phyloP scores from a whole-genome alignment of 371 early-diverging fungal species.

The Mucor piriformis region DNA sequence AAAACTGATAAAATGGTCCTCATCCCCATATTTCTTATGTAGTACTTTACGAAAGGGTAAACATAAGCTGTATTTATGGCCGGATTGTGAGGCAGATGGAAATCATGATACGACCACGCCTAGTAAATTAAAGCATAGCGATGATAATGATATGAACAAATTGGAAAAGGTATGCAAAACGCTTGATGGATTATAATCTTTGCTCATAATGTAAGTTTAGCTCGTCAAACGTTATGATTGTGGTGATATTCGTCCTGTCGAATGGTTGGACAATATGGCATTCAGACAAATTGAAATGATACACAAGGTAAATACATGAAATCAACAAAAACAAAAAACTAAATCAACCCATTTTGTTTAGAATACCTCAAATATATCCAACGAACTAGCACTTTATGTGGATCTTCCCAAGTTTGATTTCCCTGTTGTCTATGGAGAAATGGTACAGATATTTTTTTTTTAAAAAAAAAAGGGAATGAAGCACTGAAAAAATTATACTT shows the following conservation, averaged over 20 bases:
- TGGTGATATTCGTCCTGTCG: slow-evolving; percentile 81
- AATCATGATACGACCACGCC: slow-evolving; percentile 61
- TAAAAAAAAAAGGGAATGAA: not conserved
- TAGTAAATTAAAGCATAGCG: slow-evolving; percentile 48
- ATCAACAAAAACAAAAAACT: not conserved
- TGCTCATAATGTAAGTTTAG: slow-evolving; percentile 40
- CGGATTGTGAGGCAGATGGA: slow-evolving; percentile 68
- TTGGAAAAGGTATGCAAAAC: slow-evolving; percentile 71
- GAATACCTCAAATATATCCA: slow-evolving; percentile 57
- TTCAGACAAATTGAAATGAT: slow-evolving; percentile 84
- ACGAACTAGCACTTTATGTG: slow-evolving; percentile 76
- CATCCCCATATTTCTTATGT: no score
- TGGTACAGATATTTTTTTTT: slow-evolving; percentile 35
- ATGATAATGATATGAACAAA: slow-evolving; percentile 78
- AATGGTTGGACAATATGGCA: slow-evolving; percentile 91
- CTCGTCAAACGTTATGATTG: slow-evolving; percentile 82
- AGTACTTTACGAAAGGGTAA: slow-evolving; percentile 83
- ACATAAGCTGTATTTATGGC: slow-evolving; percentile 78
- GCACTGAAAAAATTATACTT: not conserved
- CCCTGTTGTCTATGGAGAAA: slow-evolving; percentile 88
- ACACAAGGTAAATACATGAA: slow-evolving; percentile 57
- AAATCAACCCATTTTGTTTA: slow-evolving; percentile 12
- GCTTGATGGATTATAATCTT: no score
- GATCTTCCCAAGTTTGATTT: slow-evolving; percentile 94
- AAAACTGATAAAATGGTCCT: no score